Base-by-base conservation (phyloP, 2,329 filamentous ascomycete species). In the Didymellaceae sp. region DNA sequence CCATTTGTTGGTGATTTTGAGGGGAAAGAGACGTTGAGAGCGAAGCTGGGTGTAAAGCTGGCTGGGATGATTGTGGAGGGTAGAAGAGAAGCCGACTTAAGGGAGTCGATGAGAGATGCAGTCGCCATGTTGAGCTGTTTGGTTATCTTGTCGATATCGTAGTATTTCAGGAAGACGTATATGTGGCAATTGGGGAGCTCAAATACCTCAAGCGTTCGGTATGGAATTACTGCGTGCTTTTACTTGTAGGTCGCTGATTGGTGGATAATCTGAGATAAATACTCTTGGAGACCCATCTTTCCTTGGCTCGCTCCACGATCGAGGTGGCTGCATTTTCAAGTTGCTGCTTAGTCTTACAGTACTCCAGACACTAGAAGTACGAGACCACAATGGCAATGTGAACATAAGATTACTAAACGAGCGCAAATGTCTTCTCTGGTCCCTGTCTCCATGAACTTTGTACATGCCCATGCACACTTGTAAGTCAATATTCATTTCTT, bases 41-140 rank as follows among this genome's bases (percentile, higher is more conserved):
- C 55, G 5, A 75, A 73, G 3, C 67, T 70, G 1, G 79, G 78
- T 34, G 64, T 67, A 63, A 82, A 82, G 20, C 55, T 58, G 8
- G 65, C 55, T 0, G 77, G 74, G 31, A 82, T 76, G 33, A 82
- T 37, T 16, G 50, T 40, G 8, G 67, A 70, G 10, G 68, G 68
- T 7, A 71, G 60, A 21, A 72, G 64, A 3, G 50, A 52, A 21
- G 67, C 68, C 28, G 39, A 40, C 20, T 55, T 57, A 3, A 72
- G 62, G 14, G 61, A 64, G 17, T 56, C 41, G 31, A 70, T 35
- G 38, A 71, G 60, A 10, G 53, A 14, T 38, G 34, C 28, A 21
- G 21, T 28, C 5, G 52, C 41, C 52, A 55, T 55, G 13, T 30
- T 49, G 25, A 11, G 6, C 1, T 13, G 13, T 13, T 7, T 22